phyloP scores from a whole-genome alignment of 75 land plant species.

The Cunninghamia lanceolata region DNA sequence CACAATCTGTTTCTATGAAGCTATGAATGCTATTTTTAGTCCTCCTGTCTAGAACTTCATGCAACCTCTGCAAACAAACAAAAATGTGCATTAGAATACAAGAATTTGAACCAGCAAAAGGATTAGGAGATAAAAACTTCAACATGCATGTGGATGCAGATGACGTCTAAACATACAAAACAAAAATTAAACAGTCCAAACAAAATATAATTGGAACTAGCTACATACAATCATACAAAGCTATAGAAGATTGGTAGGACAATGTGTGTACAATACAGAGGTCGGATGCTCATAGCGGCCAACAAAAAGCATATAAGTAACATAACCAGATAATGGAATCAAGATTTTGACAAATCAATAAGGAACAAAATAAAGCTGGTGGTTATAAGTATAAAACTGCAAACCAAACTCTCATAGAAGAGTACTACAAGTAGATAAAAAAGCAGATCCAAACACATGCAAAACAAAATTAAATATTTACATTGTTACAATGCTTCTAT shows the following conservation, averaged over 20 bases:
- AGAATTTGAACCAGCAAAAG: neutral
- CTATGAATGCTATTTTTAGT: neutral
- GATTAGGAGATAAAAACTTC: neutral
- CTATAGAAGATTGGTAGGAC: neutral
- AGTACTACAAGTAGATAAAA: neutral
- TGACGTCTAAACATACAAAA: neutral
- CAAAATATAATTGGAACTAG: too few relatives aligned
- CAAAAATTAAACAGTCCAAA: too few relatives aligned
- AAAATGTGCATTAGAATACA: slow-evolving; percentile 1
- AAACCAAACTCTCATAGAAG: neutral
- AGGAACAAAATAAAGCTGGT: neutral
- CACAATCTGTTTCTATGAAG: neutral
- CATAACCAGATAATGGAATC: neutral
- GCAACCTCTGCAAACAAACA: neutral
- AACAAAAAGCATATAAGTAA: neutral
- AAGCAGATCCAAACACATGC: neutral
- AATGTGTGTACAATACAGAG: neutral
- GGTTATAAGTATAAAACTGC: neutral
- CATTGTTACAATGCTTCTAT: too few relatives aligned
- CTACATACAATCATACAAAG: neutral
- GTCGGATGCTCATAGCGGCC: neutral
- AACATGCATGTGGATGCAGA: neutral
- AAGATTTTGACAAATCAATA: neutral
- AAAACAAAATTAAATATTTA: too few relatives aligned
- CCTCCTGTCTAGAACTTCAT: neutral